Base-by-base conservation (phyloP, 176 grass and related monocot species). In the Cenchrus purpureus region DNA sequence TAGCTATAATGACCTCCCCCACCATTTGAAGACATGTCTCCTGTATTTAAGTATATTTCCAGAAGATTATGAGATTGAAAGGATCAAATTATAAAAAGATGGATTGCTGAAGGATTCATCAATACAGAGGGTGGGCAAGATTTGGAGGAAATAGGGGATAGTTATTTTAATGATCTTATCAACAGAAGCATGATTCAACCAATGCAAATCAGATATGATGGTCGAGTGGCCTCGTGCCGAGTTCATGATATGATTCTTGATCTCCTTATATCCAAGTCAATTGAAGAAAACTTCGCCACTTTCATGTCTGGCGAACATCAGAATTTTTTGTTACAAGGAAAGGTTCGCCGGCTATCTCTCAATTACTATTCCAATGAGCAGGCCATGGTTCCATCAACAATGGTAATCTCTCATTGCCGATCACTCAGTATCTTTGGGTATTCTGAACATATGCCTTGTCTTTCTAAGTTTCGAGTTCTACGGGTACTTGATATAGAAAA, bases 241-340 rank as follows among this genome's bases (percentile, higher is more conserved):
- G 64, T 90, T 13, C 88, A 90, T 68, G 82, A 81, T 86, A 86
- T 86, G 88, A 77, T 90, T 80, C 88, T 74, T 81, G 88, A 90
- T 80, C 77, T 90, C 83, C 78, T 86, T 48, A 42, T 10, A 70
- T 90, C 77, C 10, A 90, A 86, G 59, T 80, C 77, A 11, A 16
- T 37, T 63, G 57, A 90, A 69, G 88, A 86, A 83, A 86, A 90
- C 31, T 90, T 86, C 55, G 72, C 42, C 34, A 86, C 51, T 19
- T 76, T 82, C 22, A 1, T 76, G 0, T 61, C 37, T 86, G 69
- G 60, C 10, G 70, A 62, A 44, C 68, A 82, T 19, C 34, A 70
- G 9, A 51, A 43, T 60, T 8, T 70, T 64, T 11, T 76, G 4
- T 32, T 32, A 32, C 88, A 85, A 44, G 15, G 65, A 44, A 90